phyloP scores from a whole-genome alignment of 768 basidiomycete genomes.

The Trametes cingulata region DNA sequence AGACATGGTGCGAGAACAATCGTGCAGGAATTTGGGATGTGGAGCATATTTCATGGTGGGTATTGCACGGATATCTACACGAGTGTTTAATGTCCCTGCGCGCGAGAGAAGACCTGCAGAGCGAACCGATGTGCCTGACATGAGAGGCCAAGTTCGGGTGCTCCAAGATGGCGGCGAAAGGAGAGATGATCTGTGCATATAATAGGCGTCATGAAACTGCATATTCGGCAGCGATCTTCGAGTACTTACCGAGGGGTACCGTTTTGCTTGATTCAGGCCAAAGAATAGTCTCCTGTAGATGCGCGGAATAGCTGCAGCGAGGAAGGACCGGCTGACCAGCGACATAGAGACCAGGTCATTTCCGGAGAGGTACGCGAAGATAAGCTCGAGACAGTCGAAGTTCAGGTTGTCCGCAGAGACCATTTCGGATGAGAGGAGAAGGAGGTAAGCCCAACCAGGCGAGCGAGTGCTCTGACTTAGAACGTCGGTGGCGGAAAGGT shows the following conservation, averaged over 20 bases:
- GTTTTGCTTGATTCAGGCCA: conserved; percentile 55
- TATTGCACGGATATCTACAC: conserved; percentile 50
- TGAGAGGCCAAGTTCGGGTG: conserved; percentile 57
- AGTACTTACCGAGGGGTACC: conserved; percentile 51
- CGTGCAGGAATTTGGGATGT: conserved; percentile 46
- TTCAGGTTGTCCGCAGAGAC: conserved; percentile 68
- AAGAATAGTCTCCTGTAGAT: conserved; percentile 63
- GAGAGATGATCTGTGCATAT: conserved; percentile 46
- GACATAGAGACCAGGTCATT: conserved; percentile 59
- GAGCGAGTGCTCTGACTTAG: not conserved
- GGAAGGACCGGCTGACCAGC: conserved; percentile 66
- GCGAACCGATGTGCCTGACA: conserved; percentile 59
- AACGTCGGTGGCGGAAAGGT: not conserved
- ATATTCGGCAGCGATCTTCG: no score
- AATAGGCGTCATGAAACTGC: not conserved
- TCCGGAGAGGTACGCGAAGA: conserved; percentile 54
- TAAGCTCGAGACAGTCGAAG: conserved; percentile 71
- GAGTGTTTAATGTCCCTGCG: conserved; percentile 2
- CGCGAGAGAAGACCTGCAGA: not conserved
- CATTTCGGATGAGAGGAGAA: conserved; percentile 39
- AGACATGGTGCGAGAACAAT: conserved; percentile 50
- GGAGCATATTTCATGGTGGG: conserved; percentile 41
- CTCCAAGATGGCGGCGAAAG: conserved; percentile 57
- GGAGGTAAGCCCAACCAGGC: not conserved
- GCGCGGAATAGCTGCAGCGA: conserved; percentile 60